These are phyloP conservation scores for Solanum habrochaites DNA, from an alignment of 257 asterid genomes.

Conservation along the genomic window DNA sequence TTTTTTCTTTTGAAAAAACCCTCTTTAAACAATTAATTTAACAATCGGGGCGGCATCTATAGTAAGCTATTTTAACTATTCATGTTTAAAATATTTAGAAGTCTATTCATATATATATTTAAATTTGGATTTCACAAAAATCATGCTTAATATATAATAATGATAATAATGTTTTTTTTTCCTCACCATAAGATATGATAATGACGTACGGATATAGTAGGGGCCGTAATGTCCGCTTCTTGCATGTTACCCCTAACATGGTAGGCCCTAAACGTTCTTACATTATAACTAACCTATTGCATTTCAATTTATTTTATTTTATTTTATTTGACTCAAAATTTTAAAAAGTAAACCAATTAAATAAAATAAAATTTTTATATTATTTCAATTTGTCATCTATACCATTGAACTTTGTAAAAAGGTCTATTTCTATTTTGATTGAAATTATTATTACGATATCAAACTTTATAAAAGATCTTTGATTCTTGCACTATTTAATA, in stretches of 20 bases:
- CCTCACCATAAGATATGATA: conserved; percentile 12
- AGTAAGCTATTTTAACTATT: neutral
- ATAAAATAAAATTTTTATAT: too few relatives aligned
- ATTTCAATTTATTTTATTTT: too few relatives aligned
- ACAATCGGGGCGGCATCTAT: neutral
- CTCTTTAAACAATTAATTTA: neutral
- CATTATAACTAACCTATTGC: neutral
- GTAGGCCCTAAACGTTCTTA: conserved; percentile 28
- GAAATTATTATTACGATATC: too few relatives aligned
- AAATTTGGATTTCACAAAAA: neutral
- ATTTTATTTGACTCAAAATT: too few relatives aligned
- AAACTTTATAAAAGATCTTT: too few relatives aligned
- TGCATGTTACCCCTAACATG: conserved; percentile 75
- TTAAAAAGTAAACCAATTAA: too few relatives aligned
- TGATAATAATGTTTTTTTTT: neutral
- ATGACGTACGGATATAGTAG: conserved; percentile 20
- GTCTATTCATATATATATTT: neutral
- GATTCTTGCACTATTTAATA: too few relatives aligned
- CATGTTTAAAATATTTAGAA: neutral
- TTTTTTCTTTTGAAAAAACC: neutral
- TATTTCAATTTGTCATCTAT: too few relatives aligned
- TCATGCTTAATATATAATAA: neutral
- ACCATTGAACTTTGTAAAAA: too few relatives aligned
- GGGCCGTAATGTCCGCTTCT: conserved; percentile 32
- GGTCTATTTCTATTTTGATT: accelerated